Evolutionary conservation across 2,329 filamentous ascomycete species (phyloP).

Genomic region (Talaromyces sp.): DNA sequence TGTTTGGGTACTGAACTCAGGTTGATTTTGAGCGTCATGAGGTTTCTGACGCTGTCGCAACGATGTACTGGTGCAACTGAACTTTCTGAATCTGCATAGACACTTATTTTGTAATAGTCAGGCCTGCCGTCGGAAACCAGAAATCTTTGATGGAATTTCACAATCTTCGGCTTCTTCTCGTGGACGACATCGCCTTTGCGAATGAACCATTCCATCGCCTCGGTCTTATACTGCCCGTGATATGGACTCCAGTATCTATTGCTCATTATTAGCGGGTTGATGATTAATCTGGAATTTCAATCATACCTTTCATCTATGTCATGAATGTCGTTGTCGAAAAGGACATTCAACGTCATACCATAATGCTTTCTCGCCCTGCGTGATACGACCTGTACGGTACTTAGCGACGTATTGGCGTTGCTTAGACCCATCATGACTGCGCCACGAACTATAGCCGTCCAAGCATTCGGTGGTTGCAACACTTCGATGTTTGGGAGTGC

Average conservation of each 20-base stretch:
- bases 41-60: not conserved
- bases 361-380: not conserved
- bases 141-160: not conserved
- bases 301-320: not conserved
- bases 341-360: not conserved
- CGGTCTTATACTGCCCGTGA: not conserved
- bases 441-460: not conserved
- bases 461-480: not conserved
- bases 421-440: conserved; percentile 3
- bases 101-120: not conserved
- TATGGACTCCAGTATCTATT: not conserved
- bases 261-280: not conserved
- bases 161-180: not conserved
- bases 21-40: not conserved
- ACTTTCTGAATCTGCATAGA: not conserved
- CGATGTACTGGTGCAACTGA: not conserved
- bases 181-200: not conserved
- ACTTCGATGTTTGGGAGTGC: not conserved
- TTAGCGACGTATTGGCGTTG: not conserved
- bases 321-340: not conserved
- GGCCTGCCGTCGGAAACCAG: not conserved
- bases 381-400: not conserved
- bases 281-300: not conserved
- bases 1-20: not conserved
- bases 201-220: conserved; percentile 1